Percentiles rank a stretch among this genome's conserved stretches.
Conservation (phyloP, 805 yeast genomes). For the Yarrowia deformans region DNA sequence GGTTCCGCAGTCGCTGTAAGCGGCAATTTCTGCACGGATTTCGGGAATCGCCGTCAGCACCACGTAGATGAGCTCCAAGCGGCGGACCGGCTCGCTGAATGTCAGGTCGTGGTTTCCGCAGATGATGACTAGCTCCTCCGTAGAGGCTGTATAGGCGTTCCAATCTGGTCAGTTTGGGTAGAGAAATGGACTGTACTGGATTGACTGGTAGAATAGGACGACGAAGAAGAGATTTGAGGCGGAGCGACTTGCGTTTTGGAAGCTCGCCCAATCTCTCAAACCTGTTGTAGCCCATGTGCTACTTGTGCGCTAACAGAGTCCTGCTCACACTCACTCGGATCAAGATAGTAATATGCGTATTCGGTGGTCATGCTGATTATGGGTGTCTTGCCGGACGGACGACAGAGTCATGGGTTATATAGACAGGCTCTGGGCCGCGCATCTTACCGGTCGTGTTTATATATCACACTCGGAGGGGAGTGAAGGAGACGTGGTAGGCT, state of each 20-base stretch:
- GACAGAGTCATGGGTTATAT: constrained; percentile 10
- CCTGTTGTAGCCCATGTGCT: background rate
- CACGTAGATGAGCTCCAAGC: constrained; percentile 21
- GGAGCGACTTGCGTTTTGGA: too few species aligned
- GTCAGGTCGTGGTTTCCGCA: constrained; percentile 34
- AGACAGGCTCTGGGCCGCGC: background rate
- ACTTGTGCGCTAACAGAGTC: background rate
- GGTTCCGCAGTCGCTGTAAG: constrained; percentile 31
- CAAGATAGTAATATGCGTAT: constrained; percentile 31
- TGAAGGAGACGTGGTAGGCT: background rate
- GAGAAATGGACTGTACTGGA: background rate
- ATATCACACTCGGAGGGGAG: constrained; percentile 1
- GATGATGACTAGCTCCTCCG: constrained; percentile 22
- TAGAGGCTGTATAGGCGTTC: constrained; percentile 12
- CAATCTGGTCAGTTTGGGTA: constrained; percentile 9
- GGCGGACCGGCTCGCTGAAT: background rate
- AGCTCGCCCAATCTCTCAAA: too few species aligned
- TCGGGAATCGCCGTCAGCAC: constrained; percentile 26
- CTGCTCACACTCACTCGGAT: constrained; percentile 17
- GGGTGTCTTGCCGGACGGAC: too few species aligned
- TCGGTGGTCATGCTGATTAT: constrained; percentile 5
- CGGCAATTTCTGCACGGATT: constrained; percentile 22
- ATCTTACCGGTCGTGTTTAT: background rate
- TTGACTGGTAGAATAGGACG: too few species aligned
- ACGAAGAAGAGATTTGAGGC: too few species aligned